Percentiles rank a stretch among this genome's conserved stretches.
Conservation (phyloP, 2,329 filamentous ascomycete species). For the Sporothrix schenckii region DNA sequence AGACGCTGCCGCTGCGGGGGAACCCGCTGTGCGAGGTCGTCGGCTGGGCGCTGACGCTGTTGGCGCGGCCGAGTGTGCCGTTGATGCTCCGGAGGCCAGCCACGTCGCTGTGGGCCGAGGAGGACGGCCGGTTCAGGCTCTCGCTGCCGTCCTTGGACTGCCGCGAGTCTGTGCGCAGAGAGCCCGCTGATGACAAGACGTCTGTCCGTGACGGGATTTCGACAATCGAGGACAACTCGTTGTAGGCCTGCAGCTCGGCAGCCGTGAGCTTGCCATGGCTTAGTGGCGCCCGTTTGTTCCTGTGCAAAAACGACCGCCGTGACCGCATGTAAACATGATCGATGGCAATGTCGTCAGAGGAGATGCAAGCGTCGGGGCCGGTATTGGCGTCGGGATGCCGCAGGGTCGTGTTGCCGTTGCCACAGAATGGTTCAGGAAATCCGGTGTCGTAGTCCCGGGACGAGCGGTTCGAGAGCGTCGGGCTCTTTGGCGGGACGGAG, state of each 20-base stretch:
- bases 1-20: constrained; percentile 25
- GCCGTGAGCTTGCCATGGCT: constrained; percentile 52
- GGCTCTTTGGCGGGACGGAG: constrained; percentile 23
- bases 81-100: neutral
- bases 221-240: constrained; percentile 34
- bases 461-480: constrained; percentile 23
- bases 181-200: constrained; percentile 29
- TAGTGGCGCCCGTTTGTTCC: constrained; percentile 53
- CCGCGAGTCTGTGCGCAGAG: constrained; percentile 31
- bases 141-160: constrained; percentile 50
- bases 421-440: constrained; percentile 56
- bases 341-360: constrained; percentile 56
- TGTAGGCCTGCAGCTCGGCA: constrained; percentile 35
- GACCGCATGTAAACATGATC: constrained; percentile 49
- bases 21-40: constrained; percentile 9
- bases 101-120: constrained; percentile 25
- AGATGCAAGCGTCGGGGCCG: constrained; percentile 59
- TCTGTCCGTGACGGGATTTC: constrained; percentile 8
- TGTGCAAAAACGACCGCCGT: constrained; percentile 51
- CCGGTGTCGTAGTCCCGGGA: constrained; percentile 48
- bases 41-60: neutral
- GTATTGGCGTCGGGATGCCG: constrained; percentile 65
- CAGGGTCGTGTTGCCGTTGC: constrained; percentile 60
- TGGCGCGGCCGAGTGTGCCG: neutral
- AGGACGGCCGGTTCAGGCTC: constrained; percentile 39